Base-by-base conservation (phyloP, 139 green algal genomes). In the Chlamydomonas urium region DNA sequence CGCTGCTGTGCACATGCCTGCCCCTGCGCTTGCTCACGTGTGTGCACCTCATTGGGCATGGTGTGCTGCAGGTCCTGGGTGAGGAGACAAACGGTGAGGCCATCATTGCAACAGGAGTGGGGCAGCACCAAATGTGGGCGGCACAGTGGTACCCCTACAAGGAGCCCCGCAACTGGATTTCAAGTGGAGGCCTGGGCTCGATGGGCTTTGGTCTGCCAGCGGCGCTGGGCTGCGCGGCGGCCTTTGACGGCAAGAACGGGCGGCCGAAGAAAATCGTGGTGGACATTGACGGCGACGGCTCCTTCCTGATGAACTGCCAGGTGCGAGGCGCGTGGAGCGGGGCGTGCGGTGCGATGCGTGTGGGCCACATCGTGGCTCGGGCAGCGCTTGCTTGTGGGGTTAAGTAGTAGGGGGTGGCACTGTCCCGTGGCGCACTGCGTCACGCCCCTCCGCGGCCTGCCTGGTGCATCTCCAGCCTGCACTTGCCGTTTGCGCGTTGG, bases 81-180 rank as follows among this genome's bases (percentile, higher is more conserved):
- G 90, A 99, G 81, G 85, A 97, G 85, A 98, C 94, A 0, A 79
- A 94, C 5, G 96, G 96, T 24, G 86, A 98, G 36, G 96, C 93
- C 26, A 91, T 99, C 68, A 89, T 99, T 72, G 95, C 92, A 32
- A 99, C 96, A 0, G 96, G 96, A 19, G 96, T 99, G 35, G 96
- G 96, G 0, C 96, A 99, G 85, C 96, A 99, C 77, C 96, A 99
- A 78, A 99, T 99, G 96, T 99, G 90, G 89, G 89, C 91, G 2
- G 95, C 95, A 57, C 95, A 99, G 75, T 98, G 85, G 82, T 98
- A 96, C 85, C 86, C 87, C 17, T 94, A 93, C 76, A 47, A 69
- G 17, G 74, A 71, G 24, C 63, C 63, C 24, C 37, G 57, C 38
- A 42, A 66, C 3, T 90, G 83, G 83, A 74, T 92, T 68, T 85